Percentiles rank a stretch among this genome's conserved stretches.
These are phyloP conservation scores for Capsella rubella DNA, from an alignment of 441 rosid species.

Conservation along the genomic window DNA sequence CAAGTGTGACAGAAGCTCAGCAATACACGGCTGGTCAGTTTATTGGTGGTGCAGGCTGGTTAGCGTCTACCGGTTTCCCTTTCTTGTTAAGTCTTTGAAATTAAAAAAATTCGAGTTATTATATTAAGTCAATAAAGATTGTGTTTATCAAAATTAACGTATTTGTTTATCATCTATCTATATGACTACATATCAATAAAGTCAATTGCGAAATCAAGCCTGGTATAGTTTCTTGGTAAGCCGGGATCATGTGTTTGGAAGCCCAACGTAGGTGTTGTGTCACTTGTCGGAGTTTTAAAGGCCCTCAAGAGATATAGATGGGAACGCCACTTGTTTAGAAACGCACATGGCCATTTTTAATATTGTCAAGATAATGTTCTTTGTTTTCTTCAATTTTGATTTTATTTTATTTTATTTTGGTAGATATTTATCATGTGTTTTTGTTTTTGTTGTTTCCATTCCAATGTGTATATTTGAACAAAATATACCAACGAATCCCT, in stretches of 20 bases:
- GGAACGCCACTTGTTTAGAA: slow-evolving; percentile 31
- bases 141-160: not conserved
- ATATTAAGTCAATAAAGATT: not conserved
- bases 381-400: not conserved
- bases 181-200: not conserved
- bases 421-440: slow-evolving; percentile 2
- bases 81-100: slow-evolving; percentile 56
- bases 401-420: too few species aligned
- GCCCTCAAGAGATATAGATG: slow-evolving; percentile 29
- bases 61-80: slow-evolving; percentile 66
- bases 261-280: slow-evolving; percentile 21
- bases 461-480: slow-evolving; percentile 20
- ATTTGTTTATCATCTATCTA: not conserved
- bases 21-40: slow-evolving; percentile 56
- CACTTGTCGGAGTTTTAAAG: slow-evolving; percentile 13
- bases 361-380: slow-evolving; percentile 23
- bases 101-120: slow-evolving; percentile 19
- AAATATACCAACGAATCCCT: slow-evolving; percentile 2
- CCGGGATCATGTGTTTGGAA: slow-evolving; percentile 8
- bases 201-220: too few species aligned
- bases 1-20: slow-evolving; percentile 46
- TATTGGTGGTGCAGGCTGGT: slow-evolving; percentile 62
- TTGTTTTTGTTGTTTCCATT: not conserved
- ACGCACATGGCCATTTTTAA: slow-evolving; percentile 40
- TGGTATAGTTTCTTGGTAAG: too few species aligned